These are phyloP conservation scores for Thyridium curvatum DNA, from an alignment of 2,329 filamentous ascomycete species.

Conservation along the genomic window DNA sequence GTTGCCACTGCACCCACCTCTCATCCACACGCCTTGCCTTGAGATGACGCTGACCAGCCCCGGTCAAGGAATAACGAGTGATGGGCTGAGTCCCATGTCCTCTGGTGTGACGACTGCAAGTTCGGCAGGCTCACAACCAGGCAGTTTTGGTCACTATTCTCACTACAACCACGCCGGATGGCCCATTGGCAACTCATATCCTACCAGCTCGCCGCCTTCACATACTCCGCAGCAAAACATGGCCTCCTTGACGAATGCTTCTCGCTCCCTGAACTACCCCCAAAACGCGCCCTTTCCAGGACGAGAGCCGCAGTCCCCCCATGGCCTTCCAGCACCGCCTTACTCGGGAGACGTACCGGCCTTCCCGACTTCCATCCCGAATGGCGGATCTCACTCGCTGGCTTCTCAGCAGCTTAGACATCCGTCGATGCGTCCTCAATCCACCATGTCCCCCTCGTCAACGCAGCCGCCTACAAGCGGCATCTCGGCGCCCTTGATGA, in stretches of 20 bases:
- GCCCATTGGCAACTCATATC: background rate
- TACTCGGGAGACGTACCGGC: background rate
- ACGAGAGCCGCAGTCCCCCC: constrained; percentile 6
- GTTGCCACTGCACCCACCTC: too few relatives aligned
- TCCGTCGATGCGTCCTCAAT: background rate
- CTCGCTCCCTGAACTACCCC: background rate
- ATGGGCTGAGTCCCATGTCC: constrained; percentile 54
- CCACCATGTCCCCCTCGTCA: background rate
- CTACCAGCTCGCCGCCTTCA: background rate
- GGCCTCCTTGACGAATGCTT: background rate
- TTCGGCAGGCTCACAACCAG: constrained; percentile 47
- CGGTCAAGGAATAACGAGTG: constrained; percentile 38
- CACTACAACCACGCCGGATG: constrained; percentile 22
- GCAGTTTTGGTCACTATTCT: constrained; percentile 28
- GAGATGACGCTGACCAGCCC: too few relatives aligned
- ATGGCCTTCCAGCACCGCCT: constrained; percentile 1
- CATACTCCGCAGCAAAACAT: background rate
- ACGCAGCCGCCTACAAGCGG: background rate
- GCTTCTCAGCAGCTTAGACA: background rate
- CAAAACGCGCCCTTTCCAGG: background rate
- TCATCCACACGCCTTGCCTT: too few relatives aligned
- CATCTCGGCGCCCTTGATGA: background rate
- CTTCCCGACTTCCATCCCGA: constrained; percentile 3
- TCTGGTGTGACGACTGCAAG: constrained; percentile 54
- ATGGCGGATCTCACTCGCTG: background rate